Evolutionary conservation across 2,329 filamentous ascomycete species (phyloP).

Genomic region (Epichloe bromicola): DNA sequence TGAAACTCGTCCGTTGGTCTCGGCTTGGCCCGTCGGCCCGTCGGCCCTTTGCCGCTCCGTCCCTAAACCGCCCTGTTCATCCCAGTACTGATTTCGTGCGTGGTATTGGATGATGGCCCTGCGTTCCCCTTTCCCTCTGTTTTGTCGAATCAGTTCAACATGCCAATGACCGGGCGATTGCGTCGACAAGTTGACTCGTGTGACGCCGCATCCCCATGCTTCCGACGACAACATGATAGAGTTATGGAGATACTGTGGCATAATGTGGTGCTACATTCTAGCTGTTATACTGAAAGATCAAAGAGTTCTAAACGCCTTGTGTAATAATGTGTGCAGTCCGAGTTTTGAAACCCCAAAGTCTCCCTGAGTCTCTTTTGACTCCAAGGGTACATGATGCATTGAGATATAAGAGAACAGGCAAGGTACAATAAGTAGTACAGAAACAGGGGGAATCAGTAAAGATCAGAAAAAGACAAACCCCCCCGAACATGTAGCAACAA

Average conservation of each 20-base stretch:
- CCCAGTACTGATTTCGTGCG: background rate
- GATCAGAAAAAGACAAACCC: background rate
- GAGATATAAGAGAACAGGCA: background rate
- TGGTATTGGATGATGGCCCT: background rate
- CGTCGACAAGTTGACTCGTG: too few species aligned
- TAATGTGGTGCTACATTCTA: background rate
- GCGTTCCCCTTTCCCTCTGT: background rate
- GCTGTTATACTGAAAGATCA: background rate
- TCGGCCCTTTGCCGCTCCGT: background rate
- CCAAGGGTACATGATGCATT: background rate
- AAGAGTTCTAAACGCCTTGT: background rate
- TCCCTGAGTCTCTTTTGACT: background rate
- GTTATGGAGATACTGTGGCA: background rate
- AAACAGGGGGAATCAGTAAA: background rate
- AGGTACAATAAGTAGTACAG: background rate
- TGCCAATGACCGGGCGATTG: too few species aligned
- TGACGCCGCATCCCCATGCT: too few species aligned
- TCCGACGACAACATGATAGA: background rate
- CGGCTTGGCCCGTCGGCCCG: conserved; percentile 3
- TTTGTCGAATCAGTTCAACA: background rate
- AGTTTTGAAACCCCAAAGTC: background rate
- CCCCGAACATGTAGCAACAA: background rate
- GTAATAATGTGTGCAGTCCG: background rate
- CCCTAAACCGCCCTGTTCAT: background rate
- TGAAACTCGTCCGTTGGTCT: background rate